Evolutionary conservation across 805 yeast genomes (phyloP).

Genomic region (Deakozyma indianensis): DNA sequence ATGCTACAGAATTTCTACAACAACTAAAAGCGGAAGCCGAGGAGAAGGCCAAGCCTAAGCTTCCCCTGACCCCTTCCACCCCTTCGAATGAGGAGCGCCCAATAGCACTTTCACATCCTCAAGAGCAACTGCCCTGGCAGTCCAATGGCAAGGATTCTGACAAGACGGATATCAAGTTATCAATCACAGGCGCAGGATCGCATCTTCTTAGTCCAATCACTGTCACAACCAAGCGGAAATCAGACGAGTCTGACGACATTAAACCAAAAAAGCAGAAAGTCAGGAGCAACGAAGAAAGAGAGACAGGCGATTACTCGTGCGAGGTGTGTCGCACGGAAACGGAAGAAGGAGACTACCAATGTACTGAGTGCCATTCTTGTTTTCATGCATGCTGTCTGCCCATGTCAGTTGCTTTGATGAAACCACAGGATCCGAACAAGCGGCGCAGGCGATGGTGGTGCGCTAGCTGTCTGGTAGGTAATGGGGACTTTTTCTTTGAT

Average conservation of each 20-base stretch:
- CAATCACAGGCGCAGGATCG: not conserved
- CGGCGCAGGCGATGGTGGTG: slow-evolving; percentile 56
- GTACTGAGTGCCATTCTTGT: slow-evolving; percentile 61
- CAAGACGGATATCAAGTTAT: not conserved
- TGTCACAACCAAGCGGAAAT: no score
- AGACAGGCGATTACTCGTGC: slow-evolving; percentile 10
- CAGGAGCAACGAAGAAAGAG: slow-evolving; percentile 1
- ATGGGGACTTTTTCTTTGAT: slow-evolving; percentile 80
- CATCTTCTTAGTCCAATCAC: not conserved
- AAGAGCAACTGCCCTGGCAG: not conserved
- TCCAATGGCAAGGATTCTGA: not conserved
- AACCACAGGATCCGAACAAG: slow-evolving; percentile 25
- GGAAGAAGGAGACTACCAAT: slow-evolving; percentile 18
- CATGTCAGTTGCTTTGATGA: slow-evolving; percentile 34
- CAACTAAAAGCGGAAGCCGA: not conserved
- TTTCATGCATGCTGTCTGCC: slow-evolving; percentile 57
- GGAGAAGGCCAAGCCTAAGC: not conserved
- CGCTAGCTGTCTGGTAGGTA: slow-evolving; percentile 69
- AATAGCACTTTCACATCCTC: not conserved
- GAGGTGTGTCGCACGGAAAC: slow-evolving; percentile 15
- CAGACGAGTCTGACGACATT: no score
- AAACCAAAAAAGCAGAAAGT: not conserved
- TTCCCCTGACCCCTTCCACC: not conserved
- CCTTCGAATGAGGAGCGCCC: not conserved
- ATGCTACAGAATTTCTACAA: not conserved